Base-by-base conservation (phyloP, 305 asterid species). In the Stenogyne calaminthoides region DNA sequence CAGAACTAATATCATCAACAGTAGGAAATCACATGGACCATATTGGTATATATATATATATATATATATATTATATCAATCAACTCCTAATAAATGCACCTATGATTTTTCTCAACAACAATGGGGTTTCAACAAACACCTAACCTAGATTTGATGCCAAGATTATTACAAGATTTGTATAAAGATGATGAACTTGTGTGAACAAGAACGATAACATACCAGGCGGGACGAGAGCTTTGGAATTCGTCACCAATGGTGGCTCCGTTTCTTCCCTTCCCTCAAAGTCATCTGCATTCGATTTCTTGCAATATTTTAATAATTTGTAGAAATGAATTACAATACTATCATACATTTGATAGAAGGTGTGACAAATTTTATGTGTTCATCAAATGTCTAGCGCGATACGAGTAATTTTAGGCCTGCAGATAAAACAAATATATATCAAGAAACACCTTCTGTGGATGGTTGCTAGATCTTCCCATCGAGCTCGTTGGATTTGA, bases 401-500 rank as follows among this genome's bases (percentile, higher is more conserved):
- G 3, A 9, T 42, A 42, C n/a, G 1, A 10, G 49, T 42, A 42
- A 42, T 42, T 32, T 32, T 40, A 40, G 12, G 4, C 47, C 47
- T 40, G 47, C 46, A 9, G 2, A 40, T 10, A 42, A 42, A 4
- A 42, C 49, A 4, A 42, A 42, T 42, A 14, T 42, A 42, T 42
- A 42, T 42, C 51, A 37, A 37, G 42, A 37, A 37, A 37, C 42
- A 9, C 10, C 42, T 37, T 37, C 9, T 37, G 42, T 37, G 42
- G 42, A 37, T 37, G 7, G 42, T 69, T 18, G 20, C 80, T 84
- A 82, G 57, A 77, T 80, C 72, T 62, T 80, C 73, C 78, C 91
- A 12, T 80, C 87, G 9, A 36, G 72, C 80, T 84, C 79, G 7
- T 78, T 51, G 40, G 88, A 32, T 73, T 80, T 76, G 22, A 85